Base-by-base conservation (phyloP, 2,329 filamentous ascomycete species). In the Macroventuria anomochaeta region DNA sequence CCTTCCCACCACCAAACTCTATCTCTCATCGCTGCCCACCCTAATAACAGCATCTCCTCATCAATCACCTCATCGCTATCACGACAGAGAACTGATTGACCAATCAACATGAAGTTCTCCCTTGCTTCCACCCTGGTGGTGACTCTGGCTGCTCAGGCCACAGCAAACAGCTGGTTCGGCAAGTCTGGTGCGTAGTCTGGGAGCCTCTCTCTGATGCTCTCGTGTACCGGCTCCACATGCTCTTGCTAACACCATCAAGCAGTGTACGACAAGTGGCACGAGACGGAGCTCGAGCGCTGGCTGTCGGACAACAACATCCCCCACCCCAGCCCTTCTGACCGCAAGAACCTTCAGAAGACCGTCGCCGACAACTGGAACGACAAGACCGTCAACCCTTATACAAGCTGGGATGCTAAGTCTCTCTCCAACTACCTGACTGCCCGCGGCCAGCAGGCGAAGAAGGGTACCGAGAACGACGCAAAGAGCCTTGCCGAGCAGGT, bases 201-300 rank as follows among this genome's bases (percentile, higher is more conserved):
- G 58, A 43, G 5, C 20, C 38, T 53, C 51, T 63, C 29, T 60
- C 32, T 31, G 34, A 33, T 38, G 10, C 29, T 42, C 15, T 40
- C 15, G 20, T 44, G 29, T 38, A 15, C 39, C 21, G 39, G 20
- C 28, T 25, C 10, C 33, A 15, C 11, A 21, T 42, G 34, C 58
- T 47, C 36, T 46, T 50, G 55, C 64, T 70, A 60, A 71, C 55
- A 59, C 18, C 42, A 41, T 58, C 55, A 54, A 63, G 41, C 70
- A 96, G 93, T 88, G 13, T 97, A 97, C 83, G 97, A 97, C 80
- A 97, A 95, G 76, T 99, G 95, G 95, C 93, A 97, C 69, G 88
- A 97, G 81, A 96, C 91, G 18, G 95, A 99, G 82, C 86, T 99
- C 25, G 93, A 99, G 80, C 86, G 93, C 69, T 99, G 95, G 95